These are phyloP conservation scores for Ganoderma multipileum DNA, from an alignment of 1,284 basidiomycete genomes.

Conservation along the genomic window DNA sequence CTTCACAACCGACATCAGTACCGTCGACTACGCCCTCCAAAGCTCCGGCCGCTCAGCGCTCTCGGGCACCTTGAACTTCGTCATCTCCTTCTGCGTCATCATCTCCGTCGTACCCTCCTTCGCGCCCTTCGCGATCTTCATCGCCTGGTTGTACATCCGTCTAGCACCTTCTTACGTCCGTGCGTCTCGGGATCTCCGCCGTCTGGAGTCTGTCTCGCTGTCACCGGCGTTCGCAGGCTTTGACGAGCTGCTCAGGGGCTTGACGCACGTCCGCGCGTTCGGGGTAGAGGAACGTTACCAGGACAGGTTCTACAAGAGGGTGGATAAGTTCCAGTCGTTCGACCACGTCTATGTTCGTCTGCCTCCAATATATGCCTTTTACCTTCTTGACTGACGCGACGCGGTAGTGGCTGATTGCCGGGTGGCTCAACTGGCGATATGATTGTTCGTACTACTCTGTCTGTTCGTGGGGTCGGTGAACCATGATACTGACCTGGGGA, in stretches of 20 bases:
- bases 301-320: constrained; percentile 72
- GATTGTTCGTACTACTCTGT: constrained; percentile 54
- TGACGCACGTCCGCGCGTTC: constrained; percentile 83
- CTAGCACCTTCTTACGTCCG: constrained; percentile 74
- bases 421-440: constrained; percentile 77
- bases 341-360: constrained; percentile 71
- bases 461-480: not conserved
- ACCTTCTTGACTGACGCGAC: constrained; percentile 7
- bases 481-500: constrained; percentile 5
- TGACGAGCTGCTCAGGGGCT: constrained; percentile 79
- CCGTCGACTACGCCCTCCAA: constrained; percentile 69
- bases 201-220: constrained; percentile 73
- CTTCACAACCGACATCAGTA: constrained; percentile 83
- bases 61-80: constrained; percentile 63
- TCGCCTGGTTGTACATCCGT: constrained; percentile 75
- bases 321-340: constrained; percentile 79
- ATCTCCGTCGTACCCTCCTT: constrained; percentile 72
- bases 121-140: constrained; percentile 71
- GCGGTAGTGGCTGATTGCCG: constrained; percentile 67
- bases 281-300: constrained; percentile 83
- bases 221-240: constrained; percentile 80
- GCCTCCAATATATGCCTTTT: not conserved
- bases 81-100: constrained; percentile 73
- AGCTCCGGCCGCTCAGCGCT: constrained; percentile 62
- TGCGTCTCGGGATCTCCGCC: constrained; percentile 74